A percentile compares a stretch with the other conserved stretches of the same genome.
These are phyloP conservation scores for Sarcomyxa edulis DNA, from an alignment of 768 basidiomycete species.

Conservation along the genomic window DNA sequence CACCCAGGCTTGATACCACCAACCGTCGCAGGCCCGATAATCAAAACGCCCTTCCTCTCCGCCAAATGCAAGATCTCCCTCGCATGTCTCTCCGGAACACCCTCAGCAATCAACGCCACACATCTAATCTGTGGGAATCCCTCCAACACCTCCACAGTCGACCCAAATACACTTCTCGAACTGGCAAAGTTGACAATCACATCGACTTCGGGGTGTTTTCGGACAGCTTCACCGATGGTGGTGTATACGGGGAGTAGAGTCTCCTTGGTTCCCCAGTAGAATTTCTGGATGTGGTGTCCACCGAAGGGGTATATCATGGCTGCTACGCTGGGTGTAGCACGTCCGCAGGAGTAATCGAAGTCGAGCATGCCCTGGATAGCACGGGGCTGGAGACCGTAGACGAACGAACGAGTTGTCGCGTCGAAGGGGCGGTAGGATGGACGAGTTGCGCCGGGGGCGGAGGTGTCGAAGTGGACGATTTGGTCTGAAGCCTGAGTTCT, in stretches of 20 bases:
- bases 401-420: constrained; percentile 89
- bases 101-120: constrained; percentile 95
- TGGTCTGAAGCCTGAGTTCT: constrained; percentile 84
- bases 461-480: constrained; percentile 81
- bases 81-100: constrained; percentile 97
- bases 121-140: constrained; percentile 44
- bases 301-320: constrained; percentile 99
- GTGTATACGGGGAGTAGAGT: constrained; percentile 98
- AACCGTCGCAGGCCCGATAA: constrained; percentile 94
- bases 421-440: constrained; percentile 92
- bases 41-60: constrained; percentile 78
- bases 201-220: constrained; percentile 95
- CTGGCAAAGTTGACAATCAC: constrained; percentile 98
- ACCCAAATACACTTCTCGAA: constrained; percentile 89
- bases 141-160: constrained; percentile 87
- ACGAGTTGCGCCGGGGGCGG: constrained; percentile 36
- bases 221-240: constrained; percentile 80
- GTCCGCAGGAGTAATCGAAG: constrained; percentile 98
- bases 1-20: constrained; percentile 99
- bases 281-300: constrained; percentile 99
- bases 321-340: constrained; percentile 85
- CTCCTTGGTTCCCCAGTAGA: constrained; percentile 99
- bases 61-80: constrained; percentile 93
- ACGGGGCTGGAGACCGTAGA: constrained; percentile 97
- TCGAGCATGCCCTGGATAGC: constrained; percentile 97